Evolutionary conservation across 1,284 basidiomycete genomes (phyloP), one percentile per base, ranked within the genome.

Genomic region (Puccinia novopanici): DNA sequence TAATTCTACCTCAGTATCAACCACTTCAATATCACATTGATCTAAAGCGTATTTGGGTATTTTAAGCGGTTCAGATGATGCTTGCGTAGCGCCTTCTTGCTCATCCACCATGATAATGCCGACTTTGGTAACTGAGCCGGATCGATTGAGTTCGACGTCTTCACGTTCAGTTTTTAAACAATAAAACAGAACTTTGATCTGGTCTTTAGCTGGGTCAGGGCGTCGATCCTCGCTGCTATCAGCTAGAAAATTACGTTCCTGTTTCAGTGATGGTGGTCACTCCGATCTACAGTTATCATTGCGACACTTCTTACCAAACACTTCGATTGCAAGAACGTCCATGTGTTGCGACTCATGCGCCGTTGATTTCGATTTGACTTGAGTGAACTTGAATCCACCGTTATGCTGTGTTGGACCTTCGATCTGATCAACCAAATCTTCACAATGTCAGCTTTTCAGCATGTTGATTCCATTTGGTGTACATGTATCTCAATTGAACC

Each of bases 251-350:
- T 24, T 52, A 24, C 19, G 22, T 71, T 27, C 19, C 37, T n/a
- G 6, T 27, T 9, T 57, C 24, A 73, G 54, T 57, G 54, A 42
- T 59, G 27, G n/a, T 37, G 40, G n/a, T 6, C 48, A 54, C 17
- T 63, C 6, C 27, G 15, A 24, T 55, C 40, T 8, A 37, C 3
- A 42, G 0, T 19, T 3, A 50, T 37, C 3, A 5, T 40, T 67
- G 22, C 3, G 0, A 22, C 12, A n/a, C 10, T 12, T 63, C 89
- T 82, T 81, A 92, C 94, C 92, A 84, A 95, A 93, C 0, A 95
- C 87, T 85, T 98, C 96, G 67, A 98, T 85, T 2, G 92, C 90
- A 63, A 98, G 86, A 12, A 93, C 87, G 0, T 91, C 90, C 92
- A 98, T 94, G 84, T 89, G 89, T 82, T 92, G 91, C 80, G 89